A percentile compares a stretch with the other conserved stretches of the same genome.
Conservation (phyloP, 2,329 filamentous ascomycete genomes). For the Aspergillus awamori region DNA sequence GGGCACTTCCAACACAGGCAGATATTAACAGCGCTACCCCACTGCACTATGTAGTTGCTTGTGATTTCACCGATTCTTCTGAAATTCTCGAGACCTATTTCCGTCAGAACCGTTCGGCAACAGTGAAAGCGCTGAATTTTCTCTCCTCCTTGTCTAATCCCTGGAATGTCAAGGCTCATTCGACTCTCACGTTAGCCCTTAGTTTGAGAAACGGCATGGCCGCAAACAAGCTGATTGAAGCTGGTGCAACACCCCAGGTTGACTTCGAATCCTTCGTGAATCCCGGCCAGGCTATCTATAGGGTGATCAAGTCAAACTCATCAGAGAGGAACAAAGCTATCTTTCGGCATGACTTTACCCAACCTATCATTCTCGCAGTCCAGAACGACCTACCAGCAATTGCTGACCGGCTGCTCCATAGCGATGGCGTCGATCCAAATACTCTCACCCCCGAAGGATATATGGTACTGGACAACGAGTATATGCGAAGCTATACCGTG, state of each 20-base stretch:
- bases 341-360: conserved; percentile 56
- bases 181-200: conserved; percentile 64
- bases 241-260: conserved; percentile 63
- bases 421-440: conserved; percentile 66
- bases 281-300: conserved; percentile 16
- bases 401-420: conserved; percentile 62
- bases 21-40: conserved; percentile 67
- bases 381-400: conserved; percentile 55
- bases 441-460: conserved; percentile 52
- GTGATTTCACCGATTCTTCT: conserved; percentile 40
- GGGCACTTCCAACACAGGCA: conserved; percentile 73
- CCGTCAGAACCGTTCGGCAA: conserved; percentile 61
- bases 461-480: conserved; percentile 9
- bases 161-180: conserved; percentile 44
- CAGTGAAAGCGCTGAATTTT: conserved; percentile 69
- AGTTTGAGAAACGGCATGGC: conserved; percentile 55
- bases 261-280: conserved; percentile 56
- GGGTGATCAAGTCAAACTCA: conserved; percentile 32
- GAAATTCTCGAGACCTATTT: conserved; percentile 49
- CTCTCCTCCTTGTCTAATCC: conserved; percentile 49
- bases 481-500: not conserved
- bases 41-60: conserved; percentile 66
- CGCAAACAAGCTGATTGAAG: conserved; percentile 63
- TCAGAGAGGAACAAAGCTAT: conserved; percentile 53
- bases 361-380: conserved; percentile 69